Conservation (phyloP, 108 stramenopile genomes). For the Skeletonema grethae region DNA sequence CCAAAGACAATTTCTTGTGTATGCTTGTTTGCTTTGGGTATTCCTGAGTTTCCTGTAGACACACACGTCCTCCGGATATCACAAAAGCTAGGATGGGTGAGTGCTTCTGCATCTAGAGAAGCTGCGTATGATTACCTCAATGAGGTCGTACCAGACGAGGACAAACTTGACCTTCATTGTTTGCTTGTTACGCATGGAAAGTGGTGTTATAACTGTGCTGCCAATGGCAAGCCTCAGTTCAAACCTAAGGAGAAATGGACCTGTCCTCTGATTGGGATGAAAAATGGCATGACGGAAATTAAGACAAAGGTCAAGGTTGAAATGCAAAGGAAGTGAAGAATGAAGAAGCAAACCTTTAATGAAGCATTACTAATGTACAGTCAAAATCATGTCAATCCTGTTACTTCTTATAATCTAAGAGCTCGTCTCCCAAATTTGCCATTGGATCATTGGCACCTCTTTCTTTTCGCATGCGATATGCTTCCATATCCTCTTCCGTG, state of each 20-base stretch:
- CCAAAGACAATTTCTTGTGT: conserved; percentile 87
- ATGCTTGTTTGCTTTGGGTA: conserved; percentile 68
- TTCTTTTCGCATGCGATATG: conserved; percentile 86
- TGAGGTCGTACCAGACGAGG: conserved; percentile 47
- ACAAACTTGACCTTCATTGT: conserved; percentile 77
- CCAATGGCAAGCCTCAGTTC: conserved; percentile 74
- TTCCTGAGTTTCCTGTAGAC: conserved; percentile 82
- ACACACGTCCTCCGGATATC: conserved; percentile 79
- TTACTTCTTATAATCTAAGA: conserved; percentile 76
- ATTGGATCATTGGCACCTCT: conserved; percentile 84
- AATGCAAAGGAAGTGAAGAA: neutral
- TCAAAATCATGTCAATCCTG: neutral
- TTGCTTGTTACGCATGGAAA: conserved; percentile 75
- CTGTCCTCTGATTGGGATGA: conserved; percentile 57
- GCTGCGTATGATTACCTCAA: conserved; percentile 74
- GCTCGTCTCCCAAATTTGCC: conserved; percentile 78
- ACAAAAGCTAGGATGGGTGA: conserved; percentile 63
- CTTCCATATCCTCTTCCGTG: conserved; percentile 96
- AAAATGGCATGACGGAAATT: conserved; percentile 18
- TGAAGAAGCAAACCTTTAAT: neutral
- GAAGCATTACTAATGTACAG: neutral
- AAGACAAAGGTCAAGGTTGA: neutral
- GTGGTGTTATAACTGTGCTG: conserved; percentile 72
- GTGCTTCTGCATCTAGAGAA: conserved; percentile 48
- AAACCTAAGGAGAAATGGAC: conserved; percentile 61